phyloP scores from a whole-genome alignment of 768 basidiomycete genomes.

The Cubamyces sp. region DNA sequence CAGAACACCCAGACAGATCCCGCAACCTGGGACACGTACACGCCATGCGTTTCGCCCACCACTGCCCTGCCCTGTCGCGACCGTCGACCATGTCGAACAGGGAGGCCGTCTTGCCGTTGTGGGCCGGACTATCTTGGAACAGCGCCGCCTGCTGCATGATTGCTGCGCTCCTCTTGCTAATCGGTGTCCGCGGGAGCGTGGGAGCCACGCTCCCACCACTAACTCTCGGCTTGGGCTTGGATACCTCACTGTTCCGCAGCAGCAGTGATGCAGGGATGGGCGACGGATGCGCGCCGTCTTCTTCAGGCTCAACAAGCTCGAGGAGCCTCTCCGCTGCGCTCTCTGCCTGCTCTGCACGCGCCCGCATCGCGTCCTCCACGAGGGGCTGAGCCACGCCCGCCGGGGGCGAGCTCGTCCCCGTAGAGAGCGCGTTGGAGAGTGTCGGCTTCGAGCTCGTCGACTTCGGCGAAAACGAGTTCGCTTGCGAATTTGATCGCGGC shows the following conservation, averaged over 20 bases:
- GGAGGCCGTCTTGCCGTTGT: constrained; percentile 54
- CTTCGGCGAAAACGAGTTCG: constrained; percentile 55
- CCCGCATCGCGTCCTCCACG: constrained; percentile 84
- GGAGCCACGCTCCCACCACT: constrained; percentile 26
- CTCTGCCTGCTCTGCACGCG: constrained; percentile 91
- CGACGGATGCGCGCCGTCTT: constrained; percentile 54
- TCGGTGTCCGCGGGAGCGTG: constrained; percentile 64
- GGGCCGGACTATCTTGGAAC: constrained; percentile 81
- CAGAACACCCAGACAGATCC: constrained; percentile 15
- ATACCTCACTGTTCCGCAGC: constrained; percentile 40
- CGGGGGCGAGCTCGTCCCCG: constrained; percentile 43
- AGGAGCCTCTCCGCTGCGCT: constrained; percentile 88
- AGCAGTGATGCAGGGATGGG: constrained; percentile 59
- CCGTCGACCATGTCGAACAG: constrained; percentile 73
- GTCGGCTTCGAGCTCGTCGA: constrained; percentile 48
- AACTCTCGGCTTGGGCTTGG: constrained; percentile 7
- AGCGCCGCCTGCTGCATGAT: constrained; percentile 76
- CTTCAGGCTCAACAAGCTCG: constrained; percentile 84
- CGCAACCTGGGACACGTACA: constrained; percentile 49
- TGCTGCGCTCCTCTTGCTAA: constrained; percentile 51
- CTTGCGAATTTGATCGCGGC: constrained; percentile 44
- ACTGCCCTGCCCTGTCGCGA: constrained; percentile 69
- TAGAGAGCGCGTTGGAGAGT: constrained; percentile 64
- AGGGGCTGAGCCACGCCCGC: constrained; percentile 52
- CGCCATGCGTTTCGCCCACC: constrained; percentile 82